Conservation (phyloP, 345 rosid species). For the rapeseed (Brassica napus) region DNA sequence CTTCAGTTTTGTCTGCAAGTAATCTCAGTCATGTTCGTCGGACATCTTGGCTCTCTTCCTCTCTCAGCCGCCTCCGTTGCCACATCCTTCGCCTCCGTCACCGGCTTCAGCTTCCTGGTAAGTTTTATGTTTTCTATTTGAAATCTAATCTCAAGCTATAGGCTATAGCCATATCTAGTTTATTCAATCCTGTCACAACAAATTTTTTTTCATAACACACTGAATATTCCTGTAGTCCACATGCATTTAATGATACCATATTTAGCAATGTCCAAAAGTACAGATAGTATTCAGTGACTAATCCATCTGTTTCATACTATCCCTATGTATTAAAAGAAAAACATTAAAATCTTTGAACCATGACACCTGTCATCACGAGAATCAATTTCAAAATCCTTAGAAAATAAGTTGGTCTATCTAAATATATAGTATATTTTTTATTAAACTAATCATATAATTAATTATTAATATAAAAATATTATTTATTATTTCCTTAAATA, state of each 20-base stretch:
- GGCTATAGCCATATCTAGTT: background rate
- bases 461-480: too few species aligned
- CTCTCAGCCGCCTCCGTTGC: constrained; percentile 55
- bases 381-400: too few species aligned
- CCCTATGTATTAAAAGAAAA: too few species aligned
- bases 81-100: constrained; percentile 53
- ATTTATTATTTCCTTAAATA: too few species aligned
- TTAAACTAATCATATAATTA: too few species aligned
- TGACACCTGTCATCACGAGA: too few species aligned
- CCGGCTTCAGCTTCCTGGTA: constrained; percentile 51
- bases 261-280: background rate
- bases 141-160: background rate
- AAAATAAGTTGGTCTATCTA: too few species aligned
- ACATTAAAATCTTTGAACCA: too few species aligned
- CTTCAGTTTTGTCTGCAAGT: constrained; percentile 37
- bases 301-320: too few species aligned
- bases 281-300: too few species aligned
- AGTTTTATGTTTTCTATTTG: background rate
- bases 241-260: background rate
- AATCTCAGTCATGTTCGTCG: constrained; percentile 52
- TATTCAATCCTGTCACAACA: background rate
- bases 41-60: constrained; percentile 65
- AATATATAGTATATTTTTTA: too few species aligned
- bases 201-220: background rate
- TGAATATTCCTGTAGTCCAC: background rate